phyloP scores from a whole-genome alignment of 2,329 filamentous ascomycete genomes.

The Aspergillus eucalypticola region DNA sequence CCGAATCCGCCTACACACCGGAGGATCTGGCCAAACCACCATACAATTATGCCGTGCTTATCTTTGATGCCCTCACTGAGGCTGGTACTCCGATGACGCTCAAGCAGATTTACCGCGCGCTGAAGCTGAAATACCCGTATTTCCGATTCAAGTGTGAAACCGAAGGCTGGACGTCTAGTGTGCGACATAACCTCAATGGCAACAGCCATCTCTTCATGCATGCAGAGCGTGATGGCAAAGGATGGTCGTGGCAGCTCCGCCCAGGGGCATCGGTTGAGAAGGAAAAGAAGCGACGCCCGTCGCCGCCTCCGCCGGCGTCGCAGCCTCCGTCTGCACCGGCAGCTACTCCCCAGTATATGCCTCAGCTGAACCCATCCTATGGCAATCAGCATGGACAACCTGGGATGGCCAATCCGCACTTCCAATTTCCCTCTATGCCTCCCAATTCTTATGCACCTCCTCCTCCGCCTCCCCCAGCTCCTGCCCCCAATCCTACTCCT shows the following conservation, averaged over 20 bases:
- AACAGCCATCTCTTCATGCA: slow-evolving; percentile 61
- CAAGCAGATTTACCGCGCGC: slow-evolving; percentile 65
- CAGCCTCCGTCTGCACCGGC: slow-evolving; percentile 30
- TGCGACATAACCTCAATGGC: slow-evolving; percentile 63
- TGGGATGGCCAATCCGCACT: slow-evolving; percentile 37
- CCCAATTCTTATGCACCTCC: slow-evolving; percentile 35
- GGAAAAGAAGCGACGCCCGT: slow-evolving; percentile 54
- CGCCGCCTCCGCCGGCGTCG: slow-evolving; percentile 39
- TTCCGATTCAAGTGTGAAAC: slow-evolving; percentile 63
- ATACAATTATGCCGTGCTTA: slow-evolving; percentile 64
- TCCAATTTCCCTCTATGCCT: slow-evolving; percentile 41
- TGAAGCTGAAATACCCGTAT: slow-evolving; percentile 64
- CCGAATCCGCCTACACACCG: slow-evolving; percentile 60
- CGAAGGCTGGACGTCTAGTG: slow-evolving; percentile 66
- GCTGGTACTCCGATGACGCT: slow-evolving; percentile 61
- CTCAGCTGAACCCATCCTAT: slow-evolving; percentile 35
- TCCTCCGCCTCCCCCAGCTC: slow-evolving; percentile 28
- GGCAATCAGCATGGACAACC: slow-evolving; percentile 30
- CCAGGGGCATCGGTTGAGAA: slow-evolving; percentile 62
- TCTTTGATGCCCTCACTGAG: slow-evolving; percentile 63
- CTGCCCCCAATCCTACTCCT: slow-evolving; percentile 22
- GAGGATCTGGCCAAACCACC: slow-evolving; percentile 64
- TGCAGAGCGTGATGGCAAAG: slow-evolving; percentile 62
- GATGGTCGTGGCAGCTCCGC: slow-evolving; percentile 64
- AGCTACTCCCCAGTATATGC: slow-evolving; percentile 39